phyloP scores from a whole-genome alignment of 768 basidiomycete species.

The Nidularia pulvinata region DNA sequence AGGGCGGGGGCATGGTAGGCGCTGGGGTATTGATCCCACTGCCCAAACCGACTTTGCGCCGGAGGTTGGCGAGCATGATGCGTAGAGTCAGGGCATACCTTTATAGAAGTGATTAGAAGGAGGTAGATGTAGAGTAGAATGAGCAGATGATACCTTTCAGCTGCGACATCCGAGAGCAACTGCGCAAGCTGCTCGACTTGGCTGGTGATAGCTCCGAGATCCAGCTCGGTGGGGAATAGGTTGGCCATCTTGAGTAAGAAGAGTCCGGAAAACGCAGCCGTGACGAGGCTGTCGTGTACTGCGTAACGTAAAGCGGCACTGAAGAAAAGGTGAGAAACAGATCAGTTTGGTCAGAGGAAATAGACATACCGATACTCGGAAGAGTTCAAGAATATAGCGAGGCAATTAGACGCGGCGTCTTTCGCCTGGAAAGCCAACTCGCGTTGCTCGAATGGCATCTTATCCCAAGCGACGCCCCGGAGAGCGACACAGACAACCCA shows the following conservation, averaged over 20 bases:
- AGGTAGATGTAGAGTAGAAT: background rate
- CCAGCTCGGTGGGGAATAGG: slow-evolving; percentile 85
- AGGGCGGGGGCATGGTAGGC: slow-evolving; percentile 51
- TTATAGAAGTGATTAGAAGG: background rate
- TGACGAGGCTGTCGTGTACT: slow-evolving; percentile 91
- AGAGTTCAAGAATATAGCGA: slow-evolving; percentile 83
- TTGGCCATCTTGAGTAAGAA: slow-evolving; percentile 95
- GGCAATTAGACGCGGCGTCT: slow-evolving; percentile 85
- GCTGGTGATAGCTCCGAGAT: slow-evolving; percentile 69
- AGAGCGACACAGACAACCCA: slow-evolving; percentile 95
- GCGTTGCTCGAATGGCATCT: slow-evolving; percentile 94
- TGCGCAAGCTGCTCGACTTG: slow-evolving; percentile 94
- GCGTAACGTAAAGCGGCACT: slow-evolving; percentile 92
- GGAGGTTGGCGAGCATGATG: slow-evolving; percentile 91
- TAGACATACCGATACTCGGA: slow-evolving; percentile 70
- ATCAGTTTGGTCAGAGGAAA: background rate
- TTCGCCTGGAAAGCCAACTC: slow-evolving; percentile 96
- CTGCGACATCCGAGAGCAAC: slow-evolving; percentile 89
- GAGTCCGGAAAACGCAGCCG: slow-evolving; percentile 87
- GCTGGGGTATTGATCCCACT: slow-evolving; percentile 45
- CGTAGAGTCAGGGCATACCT: slow-evolving; percentile 91
- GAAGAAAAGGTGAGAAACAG: background rate
- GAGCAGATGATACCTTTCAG: slow-evolving; percentile 65
- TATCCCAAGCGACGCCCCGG: slow-evolving; percentile 93
- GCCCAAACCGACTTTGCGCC: slow-evolving; percentile 79